Conservation (phyloP, 139 green algal genomes). For the Micractinium conductrix region DNA sequence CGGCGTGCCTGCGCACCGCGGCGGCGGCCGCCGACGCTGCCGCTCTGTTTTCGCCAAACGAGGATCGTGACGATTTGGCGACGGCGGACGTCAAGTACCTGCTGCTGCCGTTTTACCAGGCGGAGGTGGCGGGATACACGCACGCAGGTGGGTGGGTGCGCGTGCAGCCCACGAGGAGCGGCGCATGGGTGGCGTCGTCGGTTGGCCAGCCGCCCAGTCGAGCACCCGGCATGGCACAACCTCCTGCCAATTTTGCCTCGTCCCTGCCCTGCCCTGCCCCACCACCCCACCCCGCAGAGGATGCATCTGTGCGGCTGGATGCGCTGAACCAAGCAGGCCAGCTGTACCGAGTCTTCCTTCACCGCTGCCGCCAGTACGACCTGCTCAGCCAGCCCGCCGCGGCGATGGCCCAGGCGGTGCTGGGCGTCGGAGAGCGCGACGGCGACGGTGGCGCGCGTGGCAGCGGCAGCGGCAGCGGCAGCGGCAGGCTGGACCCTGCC, state of each 20-base stretch:
- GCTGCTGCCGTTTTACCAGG: constrained; percentile 55
- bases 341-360: constrained; percentile 43
- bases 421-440: background rate
- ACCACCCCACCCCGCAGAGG: background rate
- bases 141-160: constrained; percentile 27
- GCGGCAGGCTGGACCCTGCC: constrained; percentile 34
- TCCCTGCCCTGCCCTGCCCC: background rate
- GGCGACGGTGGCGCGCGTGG: no score
- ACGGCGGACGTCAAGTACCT: constrained; percentile 74
- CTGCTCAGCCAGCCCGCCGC: constrained; percentile 40
- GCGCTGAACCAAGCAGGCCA: background rate
- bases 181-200: no score
- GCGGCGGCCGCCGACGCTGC: constrained; percentile 30
- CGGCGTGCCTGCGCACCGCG: background rate
- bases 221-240: no score
- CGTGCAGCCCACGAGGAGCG: no score
- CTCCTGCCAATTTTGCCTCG: background rate
- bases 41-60: constrained; percentile 79
- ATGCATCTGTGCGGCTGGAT: background rate
- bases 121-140: constrained; percentile 30
- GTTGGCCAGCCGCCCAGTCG: no score
- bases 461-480: background rate
- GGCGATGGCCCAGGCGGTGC: background rate
- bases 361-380: constrained; percentile 44
- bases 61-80: constrained; percentile 75